phyloP scores from a whole-genome alignment of 2,329 filamentous ascomycete species.

The Botrytis sinoallii region DNA sequence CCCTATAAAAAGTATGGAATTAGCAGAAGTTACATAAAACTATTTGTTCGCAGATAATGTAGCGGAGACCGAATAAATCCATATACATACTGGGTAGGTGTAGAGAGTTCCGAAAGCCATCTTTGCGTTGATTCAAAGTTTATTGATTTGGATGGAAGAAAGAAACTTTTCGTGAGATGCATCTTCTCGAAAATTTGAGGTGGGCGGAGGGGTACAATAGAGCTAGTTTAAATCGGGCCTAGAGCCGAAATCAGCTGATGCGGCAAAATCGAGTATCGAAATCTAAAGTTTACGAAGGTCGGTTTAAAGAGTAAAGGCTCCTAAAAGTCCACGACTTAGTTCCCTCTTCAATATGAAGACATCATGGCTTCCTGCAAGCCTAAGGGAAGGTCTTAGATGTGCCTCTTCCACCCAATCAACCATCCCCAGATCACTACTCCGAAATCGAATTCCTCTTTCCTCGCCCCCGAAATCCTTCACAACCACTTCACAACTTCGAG shows the following conservation, averaged over 20 bases:
- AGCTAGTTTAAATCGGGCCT: constrained; percentile 7
- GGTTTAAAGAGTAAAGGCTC: constrained; percentile 5
- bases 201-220: neutral
- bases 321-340: constrained; percentile 1
- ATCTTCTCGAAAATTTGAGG: constrained; percentile 18
- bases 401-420: constrained; percentile 24
- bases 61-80: neutral
- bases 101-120: constrained; percentile 99
- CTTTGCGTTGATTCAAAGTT: constrained; percentile 36
- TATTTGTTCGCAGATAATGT: neutral
- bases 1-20: constrained; percentile 51
- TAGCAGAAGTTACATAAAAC: neutral
- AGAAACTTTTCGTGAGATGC: constrained; percentile 18
- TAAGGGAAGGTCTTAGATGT: constrained; percentile 33
- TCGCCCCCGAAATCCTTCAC: constrained; percentile 31
- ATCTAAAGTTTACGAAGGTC: constrained; percentile 8
- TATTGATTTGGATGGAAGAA: constrained; percentile 13
- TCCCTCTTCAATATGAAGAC: constrained; percentile 35
- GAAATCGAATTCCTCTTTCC: constrained; percentile 22
- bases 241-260: constrained; percentile 5
- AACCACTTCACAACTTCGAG: constrained; percentile 34
- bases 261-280: constrained; percentile 14
- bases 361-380: constrained; percentile 33
- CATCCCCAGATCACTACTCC: constrained; percentile 18
- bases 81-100: constrained; percentile 66